Evolutionary conservation across 2,329 filamentous ascomycete genomes (phyloP), one percentile per base, ranked within the genome.

Genomic region (Helotiales sp.): DNA sequence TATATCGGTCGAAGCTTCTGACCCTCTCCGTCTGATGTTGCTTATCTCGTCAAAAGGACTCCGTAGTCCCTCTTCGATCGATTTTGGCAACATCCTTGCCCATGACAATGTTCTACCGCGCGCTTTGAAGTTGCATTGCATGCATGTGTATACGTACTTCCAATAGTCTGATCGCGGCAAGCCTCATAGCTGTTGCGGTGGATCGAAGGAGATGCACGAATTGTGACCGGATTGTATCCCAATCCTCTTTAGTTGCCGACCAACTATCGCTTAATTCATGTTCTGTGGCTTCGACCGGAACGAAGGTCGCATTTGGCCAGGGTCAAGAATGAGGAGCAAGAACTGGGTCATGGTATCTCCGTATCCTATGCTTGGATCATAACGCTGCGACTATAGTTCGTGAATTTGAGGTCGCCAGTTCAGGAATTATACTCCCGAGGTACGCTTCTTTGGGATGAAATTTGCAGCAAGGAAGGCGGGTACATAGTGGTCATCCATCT

Each of bases 111-210:
- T n/a, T 44, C 40, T 5, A 25, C 40, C n/a, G 22, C 40, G 25
- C 29, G 46, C 33, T 36, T 17, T 30, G 34, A 49, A 55, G 33
- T 30, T 24, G 36, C 47, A 46, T 33, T 57, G 55, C 55, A 57
- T 50, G 24, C 44, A 57, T 50, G 24, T 49, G 57, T 36, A 49
- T 56, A 55, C 57, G 58, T 55, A 49, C 47, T 34, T 40, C 48
- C 52, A 29, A 50, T 59, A 50, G 54, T 57, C 57, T 59, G 53
- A 56, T 40, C 57, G 53, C 52, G 38, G 31, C 34, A n/a, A 15
- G 22, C 27, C 33, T 19, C 29, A 17, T 12, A 38, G 8, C 31
- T 30, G 34, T 7, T 33, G 17, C 24, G 31, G 48, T 51, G 48
- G 30, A 27, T 38, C 25, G 17, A 12, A 31, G 6, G 10, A 22